Percentiles rank a stretch among this genome's conserved stretches.
phyloP scores from a whole-genome alignment of 1,139 yeast genomes.

The Saccharomyces hybrid region DNA sequence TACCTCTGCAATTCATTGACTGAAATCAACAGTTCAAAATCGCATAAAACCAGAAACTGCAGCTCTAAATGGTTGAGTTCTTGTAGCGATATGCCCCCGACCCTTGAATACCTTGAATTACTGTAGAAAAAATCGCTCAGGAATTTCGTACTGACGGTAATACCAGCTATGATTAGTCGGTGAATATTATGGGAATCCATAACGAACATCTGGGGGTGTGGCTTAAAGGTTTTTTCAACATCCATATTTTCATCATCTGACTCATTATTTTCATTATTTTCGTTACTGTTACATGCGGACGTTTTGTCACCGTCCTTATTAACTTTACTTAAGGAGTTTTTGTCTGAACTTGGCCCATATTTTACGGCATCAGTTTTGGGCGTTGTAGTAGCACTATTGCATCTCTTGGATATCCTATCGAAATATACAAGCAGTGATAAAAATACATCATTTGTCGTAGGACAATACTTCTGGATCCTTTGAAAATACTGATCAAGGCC shows the following conservation, averaged over 20 bases:
- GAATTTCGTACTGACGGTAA: constrained; percentile 92
- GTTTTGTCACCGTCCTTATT: not conserved
- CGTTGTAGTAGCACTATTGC: constrained; percentile 39
- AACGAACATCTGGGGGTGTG: constrained; percentile 47
- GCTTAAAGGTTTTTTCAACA: not conserved
- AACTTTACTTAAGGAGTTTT: not conserved
- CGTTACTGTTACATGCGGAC: not conserved
- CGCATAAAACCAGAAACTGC: constrained; percentile 76
- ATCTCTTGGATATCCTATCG: constrained; percentile 87
- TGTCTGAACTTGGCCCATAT: not conserved
- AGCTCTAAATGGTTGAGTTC: constrained; percentile 89
- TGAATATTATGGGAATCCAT: constrained; percentile 96
- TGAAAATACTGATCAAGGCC: constrained; percentile 82
- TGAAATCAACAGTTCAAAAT: constrained; percentile 79
- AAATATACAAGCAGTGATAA: constrained; percentile 83
- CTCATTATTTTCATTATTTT: not conserved
- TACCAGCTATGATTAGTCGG: constrained; percentile 89
- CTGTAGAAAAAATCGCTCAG: constrained; percentile 95
- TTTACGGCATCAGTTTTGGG: not conserved
- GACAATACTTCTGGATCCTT: constrained; percentile 91
- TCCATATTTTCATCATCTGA: not conserved
- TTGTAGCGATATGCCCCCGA: constrained; percentile 92
- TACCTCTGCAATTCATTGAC: constrained; percentile 87
- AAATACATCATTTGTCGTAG: constrained; percentile 94
- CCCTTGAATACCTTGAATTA: constrained; percentile 92